Percentiles rank a stretch among this genome's conserved stretches.
Evolutionary conservation across 371 early-diverging fungal genomes (phyloP).

Genomic region (Mortierella sp.): DNA sequence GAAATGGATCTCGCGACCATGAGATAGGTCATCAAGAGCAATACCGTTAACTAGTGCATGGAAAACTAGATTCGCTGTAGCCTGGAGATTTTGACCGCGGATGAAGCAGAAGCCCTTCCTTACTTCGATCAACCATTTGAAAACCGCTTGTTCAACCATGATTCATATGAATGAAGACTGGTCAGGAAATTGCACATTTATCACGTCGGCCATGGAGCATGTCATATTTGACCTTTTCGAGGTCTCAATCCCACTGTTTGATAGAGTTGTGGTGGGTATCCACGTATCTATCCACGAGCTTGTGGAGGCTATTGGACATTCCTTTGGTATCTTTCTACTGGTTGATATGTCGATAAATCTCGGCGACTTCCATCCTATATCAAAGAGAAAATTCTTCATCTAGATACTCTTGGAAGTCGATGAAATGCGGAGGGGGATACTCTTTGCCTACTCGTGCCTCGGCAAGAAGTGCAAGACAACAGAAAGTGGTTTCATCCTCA

Average conservation of each 20-base stretch:
- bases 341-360: background rate
- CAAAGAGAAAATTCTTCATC: constrained; percentile 1
- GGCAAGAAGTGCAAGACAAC: no score
- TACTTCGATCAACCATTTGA: no score
- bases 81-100: background rate
- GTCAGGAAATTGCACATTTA: background rate
- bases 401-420: background rate
- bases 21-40: background rate
- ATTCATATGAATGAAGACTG: constrained; percentile 47
- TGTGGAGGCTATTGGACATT: no score
- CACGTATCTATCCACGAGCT: background rate
- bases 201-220: constrained; percentile 3
- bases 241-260: background rate
- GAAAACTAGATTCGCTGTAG: background rate
- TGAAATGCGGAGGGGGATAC: background rate
- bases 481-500: no score
- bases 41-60: background rate
- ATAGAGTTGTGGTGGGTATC: background rate
- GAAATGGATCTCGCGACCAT: background rate
- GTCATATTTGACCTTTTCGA: constrained; percentile 6
- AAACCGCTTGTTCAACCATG: constrained; percentile 61
- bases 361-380: no score
- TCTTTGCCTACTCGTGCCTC: background rate
- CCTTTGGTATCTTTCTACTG: background rate
- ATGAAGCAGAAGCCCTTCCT: background rate